Base-by-base conservation (phyloP, 345 rosid species). In the Linum lewisii region DNA sequence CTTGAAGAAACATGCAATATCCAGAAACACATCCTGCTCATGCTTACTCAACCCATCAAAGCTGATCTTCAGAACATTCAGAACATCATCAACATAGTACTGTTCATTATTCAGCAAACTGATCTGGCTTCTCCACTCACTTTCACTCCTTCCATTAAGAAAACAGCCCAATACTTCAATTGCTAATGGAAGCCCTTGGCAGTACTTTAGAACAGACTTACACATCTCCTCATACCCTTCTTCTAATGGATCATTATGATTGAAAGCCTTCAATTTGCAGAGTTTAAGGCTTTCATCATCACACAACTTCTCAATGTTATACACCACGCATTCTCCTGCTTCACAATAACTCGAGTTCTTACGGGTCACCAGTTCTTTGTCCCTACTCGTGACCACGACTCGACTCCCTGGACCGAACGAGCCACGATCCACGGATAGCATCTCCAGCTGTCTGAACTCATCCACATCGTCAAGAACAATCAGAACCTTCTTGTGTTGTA, bases 391-490 rank as follows among this genome's bases (percentile, higher is more conserved):
- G n/a, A 63, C 14, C 0, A 63, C 2, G 14, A 63, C 11, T 14
- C 25, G 44, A 21, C 60, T 55, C 19, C 67, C 54, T 18, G 36
- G 23, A 8, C 66, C 66, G 23, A 51, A 53, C 34, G 6, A 63
- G 21, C 32, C 19, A 0, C 21, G 59, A 15, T 13, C 6, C 7
- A 34, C 54, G 10, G 50, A 24, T 20, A 63, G 15, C 0, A 2
- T 19, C 26, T 25, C 51, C 29, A 63, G 23, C 15, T 55, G 61
- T 1, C 0, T 2, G 0, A 5, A 9, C 13, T 54, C 8, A 44
- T 63, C 42, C 21, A 63, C 42, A 26, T 63, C 67, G 26, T 63
- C 60, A 5, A 63, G 60, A 54, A 63, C 3, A n/a, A 63, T 18
- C 14, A 63, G 49, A 23, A 63, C 16, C 15, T 44, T 44, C 26